These are phyloP conservation scores for Coemansia sp. DNA, from an alignment of 192 early-diverging fungal genomes.

Conservation along the genomic window DNA sequence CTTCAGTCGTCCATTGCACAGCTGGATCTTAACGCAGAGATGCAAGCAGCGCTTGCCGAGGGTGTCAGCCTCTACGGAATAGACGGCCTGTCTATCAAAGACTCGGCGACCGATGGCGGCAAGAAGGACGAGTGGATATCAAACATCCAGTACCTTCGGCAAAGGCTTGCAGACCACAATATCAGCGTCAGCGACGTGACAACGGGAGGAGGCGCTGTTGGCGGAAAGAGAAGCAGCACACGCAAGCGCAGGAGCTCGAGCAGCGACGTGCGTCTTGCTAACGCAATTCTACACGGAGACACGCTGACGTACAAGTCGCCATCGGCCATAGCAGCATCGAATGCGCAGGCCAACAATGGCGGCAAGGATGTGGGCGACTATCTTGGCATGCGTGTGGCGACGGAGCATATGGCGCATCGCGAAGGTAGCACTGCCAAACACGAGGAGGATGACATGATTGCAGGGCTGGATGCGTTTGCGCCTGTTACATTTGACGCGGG, in stretches of 20 bases:
- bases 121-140: conserved; percentile 50
- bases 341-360: conserved; percentile 1
- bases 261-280: conserved; percentile 10
- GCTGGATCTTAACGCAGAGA: conserved; percentile 20
- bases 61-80: conserved; percentile 13
- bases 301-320: conserved; percentile 9
- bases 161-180: conserved; percentile 32
- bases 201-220: not conserved
- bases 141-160: conserved; percentile 42
- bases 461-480: conserved; percentile 32
- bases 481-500: conserved; percentile 40
- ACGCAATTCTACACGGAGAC: conserved; percentile 5
- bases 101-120: conserved; percentile 2
- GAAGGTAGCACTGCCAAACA: not conserved
- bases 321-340: not conserved
- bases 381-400: conserved; percentile 12
- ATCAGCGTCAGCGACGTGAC: conserved; percentile 2
- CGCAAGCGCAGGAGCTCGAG: conserved; percentile 32
- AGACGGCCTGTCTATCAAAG: not conserved
- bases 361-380: conserved; percentile 11
- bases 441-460: conserved; percentile 5
- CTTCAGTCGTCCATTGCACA: not conserved
- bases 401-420: not conserved
- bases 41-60: conserved; percentile 28
- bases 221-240: conserved; percentile 17